A percentile compares a stretch with the other conserved stretches of the same genome.
Conservation (phyloP, 805 yeast species). For the Metschnikowia lochheadii region DNA sequence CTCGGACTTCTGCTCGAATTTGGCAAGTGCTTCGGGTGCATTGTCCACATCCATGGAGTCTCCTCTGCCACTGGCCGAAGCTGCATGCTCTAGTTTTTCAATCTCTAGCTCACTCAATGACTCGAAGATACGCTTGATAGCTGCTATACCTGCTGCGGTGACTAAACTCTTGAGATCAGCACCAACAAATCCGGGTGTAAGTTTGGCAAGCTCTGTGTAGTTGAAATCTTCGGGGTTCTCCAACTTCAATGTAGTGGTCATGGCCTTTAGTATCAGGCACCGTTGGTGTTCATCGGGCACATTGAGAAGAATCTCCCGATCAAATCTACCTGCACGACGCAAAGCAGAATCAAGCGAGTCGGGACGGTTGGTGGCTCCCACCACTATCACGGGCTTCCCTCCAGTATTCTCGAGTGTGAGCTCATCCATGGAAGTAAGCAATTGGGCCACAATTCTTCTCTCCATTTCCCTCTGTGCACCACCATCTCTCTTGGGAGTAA, state of each 20-base stretch:
- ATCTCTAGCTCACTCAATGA: constrained; percentile 43
- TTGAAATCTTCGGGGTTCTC: constrained; percentile 56
- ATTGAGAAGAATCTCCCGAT: constrained; percentile 86
- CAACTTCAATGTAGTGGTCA: constrained; percentile 64
- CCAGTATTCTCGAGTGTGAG: constrained; percentile 80
- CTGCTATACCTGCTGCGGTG: constrained; percentile 91
- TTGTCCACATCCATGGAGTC: constrained; percentile 35
- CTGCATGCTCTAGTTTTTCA: constrained; percentile 1
- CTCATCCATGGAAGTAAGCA: constrained; percentile 92
- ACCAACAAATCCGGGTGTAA: constrained; percentile 97
- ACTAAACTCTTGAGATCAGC: constrained; percentile 94
- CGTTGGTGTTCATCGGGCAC: constrained; percentile 92
- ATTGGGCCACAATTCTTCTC: constrained; percentile 91
- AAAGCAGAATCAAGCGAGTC: constrained; percentile 92
- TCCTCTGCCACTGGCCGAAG: not conserved
- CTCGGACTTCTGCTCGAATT: constrained; percentile 33
- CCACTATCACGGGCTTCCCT: constrained; percentile 88
- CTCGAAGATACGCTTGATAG: constrained; percentile 86
- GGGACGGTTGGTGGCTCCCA: constrained; percentile 97
- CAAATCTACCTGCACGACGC: constrained; percentile 95
- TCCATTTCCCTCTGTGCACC: constrained; percentile 97
- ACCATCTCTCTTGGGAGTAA: constrained; percentile 96
- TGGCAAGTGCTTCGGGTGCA: constrained; percentile 1
- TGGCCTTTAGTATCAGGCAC: constrained; percentile 65
- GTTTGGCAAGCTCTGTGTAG: constrained; percentile 69